These are phyloP conservation scores for Tolypocladium album DNA, from an alignment of 2,329 filamentous ascomycete genomes.

Conservation along the genomic window DNA sequence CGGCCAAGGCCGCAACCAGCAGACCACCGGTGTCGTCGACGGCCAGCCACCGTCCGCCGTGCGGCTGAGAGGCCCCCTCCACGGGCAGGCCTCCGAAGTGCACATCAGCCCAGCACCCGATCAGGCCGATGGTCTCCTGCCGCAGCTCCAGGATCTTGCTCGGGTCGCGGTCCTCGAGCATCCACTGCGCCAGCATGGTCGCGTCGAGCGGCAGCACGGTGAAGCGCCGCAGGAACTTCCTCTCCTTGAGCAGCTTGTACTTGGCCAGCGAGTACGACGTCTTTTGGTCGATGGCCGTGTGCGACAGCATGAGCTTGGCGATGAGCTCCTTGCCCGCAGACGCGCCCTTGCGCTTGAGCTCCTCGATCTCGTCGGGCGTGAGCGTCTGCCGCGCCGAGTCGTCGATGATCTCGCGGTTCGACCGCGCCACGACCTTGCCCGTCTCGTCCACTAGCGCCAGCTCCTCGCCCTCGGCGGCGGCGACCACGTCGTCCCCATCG, in stretches of 20 bases:
- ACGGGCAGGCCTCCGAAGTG: conserved; percentile 43
- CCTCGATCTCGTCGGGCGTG: conserved; percentile 64
- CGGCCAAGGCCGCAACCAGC: conserved; percentile 72
- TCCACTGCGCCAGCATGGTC: conserved; percentile 61
- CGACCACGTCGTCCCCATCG: conserved; percentile 31
- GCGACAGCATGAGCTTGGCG: conserved; percentile 82
- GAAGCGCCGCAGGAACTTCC: conserved; percentile 86
- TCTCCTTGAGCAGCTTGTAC: conserved; percentile 88
- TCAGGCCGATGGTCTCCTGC: conserved; percentile 69
- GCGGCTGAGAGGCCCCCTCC: conserved; percentile 13
- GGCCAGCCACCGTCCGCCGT: conserved; percentile 57
- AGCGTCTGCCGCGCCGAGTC: conserved; percentile 63
- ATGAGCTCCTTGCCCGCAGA: conserved; percentile 83
- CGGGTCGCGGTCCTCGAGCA: conserved; percentile 71
- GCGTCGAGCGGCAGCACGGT: conserved; percentile 78
- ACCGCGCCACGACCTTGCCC: conserved; percentile 37
- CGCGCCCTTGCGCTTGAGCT: conserved; percentile 60
- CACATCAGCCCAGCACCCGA: conserved; percentile 84
- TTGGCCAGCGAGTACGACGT: conserved; percentile 89
- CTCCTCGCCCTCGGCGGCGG: conserved; percentile 26
- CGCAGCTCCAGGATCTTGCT: conserved; percentile 75
- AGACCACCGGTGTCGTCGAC: conserved; percentile 82
- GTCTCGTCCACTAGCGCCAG: conserved; percentile 32
- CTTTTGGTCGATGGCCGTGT: conserved; percentile 86
- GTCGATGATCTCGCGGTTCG: conserved; percentile 49